phyloP scores from a whole-genome alignment of 2,329 filamentous ascomycete species.

The Botryotinia globosa region DNA sequence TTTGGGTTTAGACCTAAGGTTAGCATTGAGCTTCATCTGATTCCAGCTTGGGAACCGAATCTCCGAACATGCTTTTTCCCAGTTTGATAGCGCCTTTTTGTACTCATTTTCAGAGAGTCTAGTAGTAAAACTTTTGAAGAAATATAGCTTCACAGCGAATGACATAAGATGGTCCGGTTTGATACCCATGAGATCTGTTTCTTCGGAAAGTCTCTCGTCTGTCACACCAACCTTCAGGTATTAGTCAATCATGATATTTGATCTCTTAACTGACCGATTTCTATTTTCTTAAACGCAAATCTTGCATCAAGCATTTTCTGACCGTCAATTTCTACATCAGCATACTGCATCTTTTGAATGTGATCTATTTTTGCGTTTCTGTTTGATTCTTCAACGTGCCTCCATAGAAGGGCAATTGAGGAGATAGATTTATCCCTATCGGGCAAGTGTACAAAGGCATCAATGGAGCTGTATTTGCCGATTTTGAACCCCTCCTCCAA shows the following conservation, averaged over 20 bases:
- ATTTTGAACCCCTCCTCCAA: slow-evolving; percentile 16
- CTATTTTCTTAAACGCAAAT: not conserved
- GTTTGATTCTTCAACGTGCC: too few relatives aligned
- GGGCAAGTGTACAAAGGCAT: not conserved
- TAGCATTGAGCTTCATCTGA: too few relatives aligned
- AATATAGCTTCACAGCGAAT: not conserved
- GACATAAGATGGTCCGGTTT: not conserved
- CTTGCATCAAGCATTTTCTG: not conserved
- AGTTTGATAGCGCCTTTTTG: too few relatives aligned
- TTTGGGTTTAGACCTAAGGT: too few relatives aligned
- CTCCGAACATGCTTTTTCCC: too few relatives aligned
- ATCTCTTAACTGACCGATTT: not conserved
- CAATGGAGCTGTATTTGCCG: not conserved
- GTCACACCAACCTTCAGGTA: not conserved
- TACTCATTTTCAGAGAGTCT: not conserved
- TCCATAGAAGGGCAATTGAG: too few relatives aligned
- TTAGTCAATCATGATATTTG: too few relatives aligned
- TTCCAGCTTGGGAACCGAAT: too few relatives aligned
- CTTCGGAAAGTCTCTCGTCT: not conserved
- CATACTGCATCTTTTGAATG: not conserved
- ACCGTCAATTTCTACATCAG: not conserved
- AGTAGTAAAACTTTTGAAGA: too few relatives aligned
- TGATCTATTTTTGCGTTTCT: too few relatives aligned
- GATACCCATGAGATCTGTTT: not conserved
- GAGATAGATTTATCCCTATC: too few relatives aligned